phyloP scores from a whole-genome alignment of 2,329 filamentous ascomycete genomes.

The Emydomyces testavorans region DNA sequence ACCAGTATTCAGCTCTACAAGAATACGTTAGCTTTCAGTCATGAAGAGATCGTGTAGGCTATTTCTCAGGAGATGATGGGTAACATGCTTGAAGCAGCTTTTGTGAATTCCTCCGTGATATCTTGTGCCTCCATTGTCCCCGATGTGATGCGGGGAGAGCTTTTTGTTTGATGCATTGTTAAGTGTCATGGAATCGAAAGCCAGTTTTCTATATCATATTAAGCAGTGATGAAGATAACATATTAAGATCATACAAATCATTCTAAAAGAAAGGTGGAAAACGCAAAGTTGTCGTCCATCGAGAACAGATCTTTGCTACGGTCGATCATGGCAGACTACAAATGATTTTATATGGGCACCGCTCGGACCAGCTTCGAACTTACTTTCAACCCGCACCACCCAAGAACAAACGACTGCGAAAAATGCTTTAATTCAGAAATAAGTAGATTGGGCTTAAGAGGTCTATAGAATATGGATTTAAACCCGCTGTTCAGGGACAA shows the following conservation, averaged over 20 bases:
- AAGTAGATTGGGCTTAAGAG: background rate
- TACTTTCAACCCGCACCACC: background rate
- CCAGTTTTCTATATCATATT: background rate
- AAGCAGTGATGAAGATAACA: background rate
- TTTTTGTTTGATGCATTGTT: background rate
- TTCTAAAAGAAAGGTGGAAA: too few relatives aligned
- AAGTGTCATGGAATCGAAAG: background rate
- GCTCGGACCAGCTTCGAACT: background rate
- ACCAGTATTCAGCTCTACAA: conserved; percentile 59
- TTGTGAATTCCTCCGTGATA: conserved; percentile 46
- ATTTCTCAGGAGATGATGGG: background rate
- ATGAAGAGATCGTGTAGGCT: background rate
- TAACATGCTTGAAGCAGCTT: conserved; percentile 41
- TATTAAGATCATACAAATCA: too few relatives aligned
- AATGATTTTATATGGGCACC: too few relatives aligned
- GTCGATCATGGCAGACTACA: too few relatives aligned
- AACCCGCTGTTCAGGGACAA: background rate
- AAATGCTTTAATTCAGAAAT: background rate
- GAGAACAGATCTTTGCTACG: too few relatives aligned
- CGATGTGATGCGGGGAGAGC: conserved; percentile 15
- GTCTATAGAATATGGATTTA: conserved; percentile 7
- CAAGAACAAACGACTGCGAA: too few relatives aligned
- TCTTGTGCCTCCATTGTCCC: conserved; percentile 37
- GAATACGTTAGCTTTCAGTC: conserved; percentile 10
- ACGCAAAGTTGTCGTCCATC: too few relatives aligned